These are phyloP conservation scores for Nigrograna mackinnonii DNA, from an alignment of 2,329 filamentous ascomycete genomes.

Conservation along the genomic window DNA sequence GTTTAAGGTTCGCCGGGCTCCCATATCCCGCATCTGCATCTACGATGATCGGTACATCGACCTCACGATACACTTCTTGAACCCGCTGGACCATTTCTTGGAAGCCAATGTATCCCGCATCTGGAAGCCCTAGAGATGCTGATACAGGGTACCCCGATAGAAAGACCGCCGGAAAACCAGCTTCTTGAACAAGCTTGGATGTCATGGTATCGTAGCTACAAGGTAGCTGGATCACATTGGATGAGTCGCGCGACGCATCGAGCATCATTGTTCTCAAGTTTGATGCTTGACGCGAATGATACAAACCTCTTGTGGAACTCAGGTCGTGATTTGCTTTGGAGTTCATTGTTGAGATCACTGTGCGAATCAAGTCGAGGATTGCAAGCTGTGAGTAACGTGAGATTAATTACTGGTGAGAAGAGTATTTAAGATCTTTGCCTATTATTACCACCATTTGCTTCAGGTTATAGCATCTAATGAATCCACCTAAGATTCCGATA, in stretches of 20 bases:
- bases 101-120: conserved; percentile 55
- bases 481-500: no score
- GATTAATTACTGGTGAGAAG: no score
- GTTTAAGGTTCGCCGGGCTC: conserved; percentile 51
- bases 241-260: conserved; percentile 44
- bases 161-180: conserved; percentile 52
- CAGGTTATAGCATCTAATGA: no score
- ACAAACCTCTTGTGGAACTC: no score
- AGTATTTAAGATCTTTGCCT: no score
- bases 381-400: no score
- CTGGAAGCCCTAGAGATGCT: conserved; percentile 46
- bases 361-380: no score
- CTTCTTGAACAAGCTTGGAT: conserved; percentile 50
- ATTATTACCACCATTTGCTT: no score
- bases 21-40: conserved; percentile 56
- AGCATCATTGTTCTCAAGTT: conserved; percentile 40
- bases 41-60: conserved; percentile 47
- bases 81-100: conserved; percentile 52
- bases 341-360: no score
- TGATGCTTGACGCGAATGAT: conserved; percentile 46
- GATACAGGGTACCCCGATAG: conserved; percentile 49
- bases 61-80: conserved; percentile 45
- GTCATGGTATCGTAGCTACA: conserved; percentile 51
- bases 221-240: conserved; percentile 49
- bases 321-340: no score